Evolutionary conservation across 2,329 filamentous ascomycete species (phyloP).

Genomic region (Trichoderma polysporum): DNA sequence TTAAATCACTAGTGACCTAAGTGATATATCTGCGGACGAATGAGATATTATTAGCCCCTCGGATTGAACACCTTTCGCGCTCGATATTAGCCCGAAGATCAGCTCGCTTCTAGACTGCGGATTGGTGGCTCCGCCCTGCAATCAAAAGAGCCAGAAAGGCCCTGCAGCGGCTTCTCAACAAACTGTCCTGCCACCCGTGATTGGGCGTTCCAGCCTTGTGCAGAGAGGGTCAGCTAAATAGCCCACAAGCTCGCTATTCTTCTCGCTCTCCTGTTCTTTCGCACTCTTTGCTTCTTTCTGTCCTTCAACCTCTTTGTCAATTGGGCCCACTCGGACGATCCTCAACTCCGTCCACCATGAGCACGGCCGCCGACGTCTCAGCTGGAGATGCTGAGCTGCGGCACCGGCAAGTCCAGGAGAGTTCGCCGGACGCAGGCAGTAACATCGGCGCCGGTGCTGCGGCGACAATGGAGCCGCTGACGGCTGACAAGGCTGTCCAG

Average conservation of each 20-base stretch:
- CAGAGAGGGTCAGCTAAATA: conserved; percentile 16
- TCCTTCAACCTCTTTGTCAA: conserved; percentile 7
- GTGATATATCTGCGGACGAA: not conserved
- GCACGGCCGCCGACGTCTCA: conserved; percentile 32
- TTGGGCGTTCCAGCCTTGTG: conserved; percentile 11
- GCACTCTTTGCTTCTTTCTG: not conserved
- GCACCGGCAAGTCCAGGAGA: conserved; percentile 30
- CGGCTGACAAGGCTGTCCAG: conserved; percentile 3
- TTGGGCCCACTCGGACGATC: conserved; percentile 12
- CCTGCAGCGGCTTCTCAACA: conserved; percentile 23
- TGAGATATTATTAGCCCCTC: not conserved
- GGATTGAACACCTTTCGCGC: not conserved
- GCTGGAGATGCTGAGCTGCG: conserved; percentile 29
- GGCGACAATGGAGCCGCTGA: conserved; percentile 4
- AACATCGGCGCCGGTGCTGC: not conserved
- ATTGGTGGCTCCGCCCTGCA: conserved; percentile 17
- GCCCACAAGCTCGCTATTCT: conserved; percentile 6
- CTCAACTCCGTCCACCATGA: conserved; percentile 30
- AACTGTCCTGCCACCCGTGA: conserved; percentile 18
- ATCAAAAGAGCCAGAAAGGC: not conserved
- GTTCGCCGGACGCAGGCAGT: not conserved
- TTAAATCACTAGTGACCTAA: not conserved
- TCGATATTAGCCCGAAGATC: conserved; percentile 11
- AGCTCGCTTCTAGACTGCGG: conserved; percentile 17
- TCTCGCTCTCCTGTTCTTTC: not conserved